Base-by-base conservation (phyloP, 2,329 filamentous ascomycete genomes). In the Amesomyces nigricolor region DNA sequence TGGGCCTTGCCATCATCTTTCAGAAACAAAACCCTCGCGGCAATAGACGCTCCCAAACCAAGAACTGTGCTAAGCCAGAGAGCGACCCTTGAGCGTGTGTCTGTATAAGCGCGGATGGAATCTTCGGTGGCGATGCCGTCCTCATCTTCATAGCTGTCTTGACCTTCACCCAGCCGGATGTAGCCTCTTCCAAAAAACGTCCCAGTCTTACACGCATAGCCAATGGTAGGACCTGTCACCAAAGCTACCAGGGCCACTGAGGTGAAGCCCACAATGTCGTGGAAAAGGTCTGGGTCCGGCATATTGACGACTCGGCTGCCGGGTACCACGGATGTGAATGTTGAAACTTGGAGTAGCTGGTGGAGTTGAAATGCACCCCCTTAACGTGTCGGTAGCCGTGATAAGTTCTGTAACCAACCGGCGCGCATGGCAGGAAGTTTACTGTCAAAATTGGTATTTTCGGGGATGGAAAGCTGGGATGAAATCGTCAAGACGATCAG, bases 101-200 rank as follows among this genome's bases (percentile, higher is more conserved):
- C 67, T 0, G 66, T 64, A 42, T 66, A 71, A 17, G 63, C 62
- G 11, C 62, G 64, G 11, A 66, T 64, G 14, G 69, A 71, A 40
- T 67, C 62, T 45, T 67, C 64, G 13, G 68, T 71, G 16, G 69
- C 67, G 47, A 64, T 58, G 16, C 69, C 68, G 50, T 71, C 69
- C 7, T 46, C 19, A 47, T 67, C 68, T 55, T 67, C 61, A 49
- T 67, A 71, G 32, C 37, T 17, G 38, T 45, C 50, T 38, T 29
- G 38, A 17, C 57, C 54, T 46, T 43, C 45, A 19, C 42, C 59
- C 8, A 67, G 38, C 7, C 51, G 59, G 16, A 58, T 58, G 42
- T 67, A 65, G 1, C 58, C 61, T 11, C 55, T 30, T 9, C 46
- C 53, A 5, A 48, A 19, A 14, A 35, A 16, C 16, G 10, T 11